Evolutionary conservation across 2,329 filamentous ascomycete species (phyloP).

Genomic region (Phyllachora maydis): DNA sequence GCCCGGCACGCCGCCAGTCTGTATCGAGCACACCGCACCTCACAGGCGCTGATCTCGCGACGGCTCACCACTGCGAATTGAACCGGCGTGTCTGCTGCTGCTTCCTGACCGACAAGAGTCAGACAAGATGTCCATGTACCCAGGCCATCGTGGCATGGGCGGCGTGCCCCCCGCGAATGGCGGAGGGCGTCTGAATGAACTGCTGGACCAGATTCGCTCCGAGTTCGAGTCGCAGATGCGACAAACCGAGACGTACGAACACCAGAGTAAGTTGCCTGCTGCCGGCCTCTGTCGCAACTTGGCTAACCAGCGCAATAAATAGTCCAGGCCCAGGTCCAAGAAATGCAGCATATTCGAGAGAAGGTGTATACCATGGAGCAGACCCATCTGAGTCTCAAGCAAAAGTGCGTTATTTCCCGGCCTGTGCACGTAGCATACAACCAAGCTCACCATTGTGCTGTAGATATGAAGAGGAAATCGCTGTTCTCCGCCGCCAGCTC

Average conservation of each 20-base stretch:
- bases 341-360: slow-evolving; percentile 84
- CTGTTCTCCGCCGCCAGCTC: slow-evolving; percentile 70
- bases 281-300: background rate
- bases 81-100: too few species aligned
- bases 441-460: background rate
- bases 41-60: too few species aligned
- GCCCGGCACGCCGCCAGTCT: too few species aligned
- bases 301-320: slow-evolving; percentile 3
- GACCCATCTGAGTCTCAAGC: slow-evolving; percentile 69
- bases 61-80: too few species aligned
- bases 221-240: slow-evolving; percentile 80
- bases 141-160: slow-evolving; percentile 65
- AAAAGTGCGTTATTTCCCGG: slow-evolving; percentile 44
- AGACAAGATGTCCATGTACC: slow-evolving; percentile 57
- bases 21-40: too few species aligned
- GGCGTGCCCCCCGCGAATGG: slow-evolving; percentile 34
- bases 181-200: slow-evolving; percentile 59
- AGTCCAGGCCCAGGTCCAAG: slow-evolving; percentile 83
- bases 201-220: slow-evolving; percentile 73
- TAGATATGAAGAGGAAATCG: slow-evolving; percentile 88
- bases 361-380: slow-evolving; percentile 92
- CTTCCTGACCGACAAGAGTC: slow-evolving; percentile 1
- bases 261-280: slow-evolving; percentile 54
- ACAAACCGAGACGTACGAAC: slow-evolving; percentile 72
- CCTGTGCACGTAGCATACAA: background rate